These are phyloP conservation scores for Pleurozium schreberi DNA, from an alignment of 225 moss, liverwort and hornwort genomes.

Conservation along the genomic window DNA sequence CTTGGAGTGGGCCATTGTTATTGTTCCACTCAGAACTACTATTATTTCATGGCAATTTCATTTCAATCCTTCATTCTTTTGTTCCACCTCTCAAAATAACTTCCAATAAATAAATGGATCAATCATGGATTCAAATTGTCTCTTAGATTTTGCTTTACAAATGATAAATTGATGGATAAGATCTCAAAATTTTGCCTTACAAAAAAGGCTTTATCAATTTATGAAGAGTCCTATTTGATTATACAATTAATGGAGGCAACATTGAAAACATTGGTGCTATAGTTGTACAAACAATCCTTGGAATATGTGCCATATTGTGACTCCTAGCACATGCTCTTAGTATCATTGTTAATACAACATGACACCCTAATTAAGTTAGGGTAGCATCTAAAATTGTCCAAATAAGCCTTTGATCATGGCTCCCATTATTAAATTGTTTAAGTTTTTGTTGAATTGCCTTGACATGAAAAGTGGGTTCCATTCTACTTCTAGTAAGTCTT, in stretches of 20 bases:
- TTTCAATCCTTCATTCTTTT: neutral
- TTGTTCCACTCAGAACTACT: neutral
- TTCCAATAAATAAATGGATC: neutral
- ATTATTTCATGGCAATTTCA: neutral
- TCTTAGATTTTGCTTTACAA: neutral
- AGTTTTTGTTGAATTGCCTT: neutral
- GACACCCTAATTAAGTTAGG: too few relatives aligned
- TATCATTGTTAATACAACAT: neutral
- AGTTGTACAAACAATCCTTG: neutral
- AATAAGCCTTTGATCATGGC: neutral
- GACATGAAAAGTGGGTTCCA: accelerated
- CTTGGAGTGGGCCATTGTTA: too few relatives aligned
- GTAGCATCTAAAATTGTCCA: neutral
- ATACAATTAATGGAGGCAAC: too few relatives aligned
- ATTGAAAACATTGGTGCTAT: neutral
- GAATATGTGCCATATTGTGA: neutral
- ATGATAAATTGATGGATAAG: neutral
- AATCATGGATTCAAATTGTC: neutral
- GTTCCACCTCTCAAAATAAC: neutral
- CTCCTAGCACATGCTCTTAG: neutral
- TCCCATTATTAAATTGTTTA: neutral
- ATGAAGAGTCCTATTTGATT: neutral
- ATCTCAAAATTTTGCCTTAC: too few relatives aligned
- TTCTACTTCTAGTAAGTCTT: neutral
- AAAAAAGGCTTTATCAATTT: neutral